A percentile compares a stretch with the other conserved stretches of the same genome.
Evolutionary conservation across 345 rosid species (phyloP).

Genomic region (Hypericum androsaemum): DNA sequence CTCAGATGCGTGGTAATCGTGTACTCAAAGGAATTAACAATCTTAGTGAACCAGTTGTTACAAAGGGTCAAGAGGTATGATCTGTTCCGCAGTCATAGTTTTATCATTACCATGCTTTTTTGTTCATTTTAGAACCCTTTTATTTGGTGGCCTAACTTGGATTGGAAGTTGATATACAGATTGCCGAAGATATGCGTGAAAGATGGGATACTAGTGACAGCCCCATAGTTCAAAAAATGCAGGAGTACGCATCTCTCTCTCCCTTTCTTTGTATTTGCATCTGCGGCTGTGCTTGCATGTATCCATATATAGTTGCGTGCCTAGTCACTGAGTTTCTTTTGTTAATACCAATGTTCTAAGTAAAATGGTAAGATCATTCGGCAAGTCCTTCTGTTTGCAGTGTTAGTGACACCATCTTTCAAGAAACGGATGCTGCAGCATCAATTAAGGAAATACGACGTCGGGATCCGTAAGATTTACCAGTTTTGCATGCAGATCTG

Average conservation of each 20-base stretch:
- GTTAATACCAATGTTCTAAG: background rate
- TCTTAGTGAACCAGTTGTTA: conserved; percentile 78
- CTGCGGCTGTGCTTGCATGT: no score
- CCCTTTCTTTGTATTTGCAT: no score
- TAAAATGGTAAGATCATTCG: background rate
- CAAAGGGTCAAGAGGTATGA: conserved; percentile 80
- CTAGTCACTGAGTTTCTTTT: background rate
- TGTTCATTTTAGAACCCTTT: background rate
- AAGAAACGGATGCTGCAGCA: conserved; percentile 86
- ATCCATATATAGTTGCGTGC: no score
- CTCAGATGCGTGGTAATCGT: conserved; percentile 66
- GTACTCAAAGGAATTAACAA: conserved; percentile 55
- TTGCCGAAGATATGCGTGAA: conserved; percentile 87
- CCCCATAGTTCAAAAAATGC: conserved; percentile 92
- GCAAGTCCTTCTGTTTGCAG: conserved; percentile 37
- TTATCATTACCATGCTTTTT: no score
- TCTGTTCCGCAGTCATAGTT: background rate
- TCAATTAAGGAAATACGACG: conserved; percentile 73
- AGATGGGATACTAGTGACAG: conserved; percentile 96
- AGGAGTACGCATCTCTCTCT: conserved; percentile 52
- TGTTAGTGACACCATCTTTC: conserved; percentile 62
- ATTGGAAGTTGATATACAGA: conserved; percentile 34
- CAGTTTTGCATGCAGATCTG: conserved; percentile 3
- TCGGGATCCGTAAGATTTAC: conserved; percentile 71
- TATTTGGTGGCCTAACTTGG: conserved; percentile 1